Base-by-base conservation (phyloP, 148 eudicot species). In the Nepenthes mirabilis region DNA sequence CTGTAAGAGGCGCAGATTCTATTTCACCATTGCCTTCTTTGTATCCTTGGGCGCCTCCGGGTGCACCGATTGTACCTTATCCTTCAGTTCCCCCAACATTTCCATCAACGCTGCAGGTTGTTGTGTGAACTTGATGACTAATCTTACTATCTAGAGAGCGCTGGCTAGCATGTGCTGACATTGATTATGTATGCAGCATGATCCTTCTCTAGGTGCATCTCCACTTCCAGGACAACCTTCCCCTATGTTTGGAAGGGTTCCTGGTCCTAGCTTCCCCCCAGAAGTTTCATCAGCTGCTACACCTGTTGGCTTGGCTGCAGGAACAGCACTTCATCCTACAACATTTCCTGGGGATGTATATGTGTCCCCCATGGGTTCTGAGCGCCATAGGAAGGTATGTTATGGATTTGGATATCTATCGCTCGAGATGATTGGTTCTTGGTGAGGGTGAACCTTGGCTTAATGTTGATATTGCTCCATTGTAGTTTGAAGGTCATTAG, bases 371-470 rank as follows among this genome's bases (percentile, higher is more conserved):
- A 59, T 72, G 72, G 71, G 71, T 70, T 66, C 91, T 64, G 99
- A 88, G 45, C 96, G 96, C 61, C 89, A 94, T 56, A 93, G 84
- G 68, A 93, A 93, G 91, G 99, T 86, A 54, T 37, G 45, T 63
- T 11, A 54, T 14, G 37, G 37, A 65, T 57, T 47, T 37, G 43
- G 55, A 11, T 11, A 55, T 47, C 14, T 36, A 33, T 49, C 11
- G 37, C 56, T 61, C 11, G 36, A 1, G n/a, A 6, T 51, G n/a
- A 11, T 43, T 51, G 4, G 1, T 36, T 65, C n/a, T 3, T 53
- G 14, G 23, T 23, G 23, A 23, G 23, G 23, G 23, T 23, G 23
- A 23, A 23, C 23, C 23, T 23, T 23, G 23, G 23, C 23, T 23
- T 23, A 23, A 23, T 23, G 23, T 23, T 23, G 23, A 23, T 23